A percentile compares a stretch with the other conserved stretches of the same genome.
Conservation (phyloP, 805 yeast genomes). For the Starmerella asiatica region DNA sequence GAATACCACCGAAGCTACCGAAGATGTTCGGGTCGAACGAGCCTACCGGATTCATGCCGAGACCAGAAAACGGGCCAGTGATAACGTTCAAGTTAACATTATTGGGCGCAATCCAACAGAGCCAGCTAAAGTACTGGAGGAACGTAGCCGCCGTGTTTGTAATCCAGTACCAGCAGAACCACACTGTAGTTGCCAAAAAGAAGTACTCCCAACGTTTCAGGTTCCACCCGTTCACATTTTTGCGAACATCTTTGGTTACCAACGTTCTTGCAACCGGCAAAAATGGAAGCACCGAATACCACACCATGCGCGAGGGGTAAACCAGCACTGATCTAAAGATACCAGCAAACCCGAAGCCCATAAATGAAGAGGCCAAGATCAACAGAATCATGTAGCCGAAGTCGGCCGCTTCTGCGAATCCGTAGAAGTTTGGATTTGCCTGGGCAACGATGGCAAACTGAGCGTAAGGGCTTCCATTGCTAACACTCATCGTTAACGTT, state of each 20-base stretch:
- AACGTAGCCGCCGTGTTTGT: slow-evolving; percentile 54
- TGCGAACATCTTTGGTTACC: slow-evolving; percentile 30
- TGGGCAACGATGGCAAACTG: slow-evolving; percentile 26
- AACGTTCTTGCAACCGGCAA: slow-evolving; percentile 35
- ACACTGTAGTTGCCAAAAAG: slow-evolving; percentile 29
- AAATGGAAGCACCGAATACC: slow-evolving; percentile 45
- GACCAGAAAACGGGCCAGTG: slow-evolving; percentile 38
- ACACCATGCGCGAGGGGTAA: slow-evolving; percentile 38
- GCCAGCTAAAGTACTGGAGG: slow-evolving; percentile 49
- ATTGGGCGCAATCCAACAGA: slow-evolving; percentile 41
- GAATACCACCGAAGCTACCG: slow-evolving; percentile 5
- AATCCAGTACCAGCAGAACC: slow-evolving; percentile 50
- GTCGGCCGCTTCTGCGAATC: slow-evolving; percentile 21
- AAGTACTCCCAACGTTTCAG: slow-evolving; percentile 41
- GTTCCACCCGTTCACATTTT: slow-evolving; percentile 45
- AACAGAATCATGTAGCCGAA: slow-evolving; percentile 44
- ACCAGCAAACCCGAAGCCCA: slow-evolving; percentile 59
- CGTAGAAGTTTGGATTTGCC: slow-evolving; percentile 24
- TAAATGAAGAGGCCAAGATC: slow-evolving; percentile 42
- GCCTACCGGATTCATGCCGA: slow-evolving; percentile 41
- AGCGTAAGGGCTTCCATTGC: slow-evolving; percentile 20
- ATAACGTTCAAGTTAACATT: slow-evolving; percentile 47
- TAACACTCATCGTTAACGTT: slow-evolving; percentile 28
- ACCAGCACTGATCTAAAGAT: slow-evolving; percentile 44
- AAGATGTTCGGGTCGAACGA: slow-evolving; percentile 32